These are phyloP conservation scores for Alectoria sarmentosa DNA, from an alignment of 495 filamentous ascomycete species.

Conservation along the genomic window DNA sequence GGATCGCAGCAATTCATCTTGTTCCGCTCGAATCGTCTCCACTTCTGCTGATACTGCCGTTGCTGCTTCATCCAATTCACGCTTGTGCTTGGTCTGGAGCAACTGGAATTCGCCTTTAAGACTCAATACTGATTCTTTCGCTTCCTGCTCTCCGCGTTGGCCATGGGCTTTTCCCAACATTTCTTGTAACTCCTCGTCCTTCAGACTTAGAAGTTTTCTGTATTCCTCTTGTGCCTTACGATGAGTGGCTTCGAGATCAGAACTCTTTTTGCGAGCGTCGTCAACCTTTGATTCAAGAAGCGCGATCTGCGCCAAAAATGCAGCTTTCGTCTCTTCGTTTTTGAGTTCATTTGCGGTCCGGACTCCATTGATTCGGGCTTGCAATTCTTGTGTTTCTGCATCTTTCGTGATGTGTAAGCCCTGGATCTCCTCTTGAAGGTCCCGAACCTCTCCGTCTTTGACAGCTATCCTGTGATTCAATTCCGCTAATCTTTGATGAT, in stretches of 20 bases:
- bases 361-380: slow-evolving; percentile 7
- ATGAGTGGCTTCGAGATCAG: slow-evolving; percentile 12
- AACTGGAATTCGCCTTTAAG: slow-evolving; percentile 12
- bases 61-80: slow-evolving; percentile 12
- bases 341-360: slow-evolving; percentile 9
- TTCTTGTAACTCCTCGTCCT: slow-evolving; percentile 12
- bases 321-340: slow-evolving; percentile 1
- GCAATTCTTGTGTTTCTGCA: slow-evolving; percentile 9
- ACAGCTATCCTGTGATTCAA: background rate
- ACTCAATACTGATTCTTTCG: slow-evolving; percentile 10
- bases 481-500: background rate
- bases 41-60: slow-evolving; percentile 1
- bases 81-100: slow-evolving; percentile 15
- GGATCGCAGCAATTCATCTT: slow-evolving; percentile 13
- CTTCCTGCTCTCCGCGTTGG: slow-evolving; percentile 7
- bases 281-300: slow-evolving; percentile 11
- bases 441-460: background rate
- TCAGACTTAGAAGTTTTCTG: background rate
- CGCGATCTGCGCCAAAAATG: slow-evolving; percentile 2
- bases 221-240: slow-evolving; percentile 4
- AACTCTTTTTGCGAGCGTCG: slow-evolving; percentile 4
- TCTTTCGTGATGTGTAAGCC: background rate
- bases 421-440: background rate
- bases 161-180: background rate
- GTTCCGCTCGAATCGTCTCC: slow-evolving; percentile 4